Evolutionary conservation across 1,284 basidiomycete genomes (phyloP).

Genomic region (Ganoderma lucidum): DNA sequence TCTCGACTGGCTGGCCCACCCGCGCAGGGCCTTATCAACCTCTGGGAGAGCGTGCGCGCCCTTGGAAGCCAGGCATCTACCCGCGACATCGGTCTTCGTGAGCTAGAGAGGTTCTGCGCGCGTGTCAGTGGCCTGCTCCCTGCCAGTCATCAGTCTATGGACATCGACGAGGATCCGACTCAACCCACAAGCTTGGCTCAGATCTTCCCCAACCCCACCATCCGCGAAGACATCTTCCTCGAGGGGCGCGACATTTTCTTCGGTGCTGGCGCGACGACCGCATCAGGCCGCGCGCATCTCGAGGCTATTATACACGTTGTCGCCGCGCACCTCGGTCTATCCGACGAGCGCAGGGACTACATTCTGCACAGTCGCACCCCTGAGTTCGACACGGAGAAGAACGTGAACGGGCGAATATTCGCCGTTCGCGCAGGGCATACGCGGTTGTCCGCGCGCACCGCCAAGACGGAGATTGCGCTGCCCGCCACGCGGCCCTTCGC

Average conservation of each 20-base stretch:
- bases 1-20: conserved; percentile 61
- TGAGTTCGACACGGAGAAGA: conserved; percentile 72
- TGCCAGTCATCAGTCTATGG: conserved; percentile 52
- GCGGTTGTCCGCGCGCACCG: conserved; percentile 55
- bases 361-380: conserved; percentile 69
- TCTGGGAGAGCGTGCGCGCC: conserved; percentile 67
- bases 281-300: conserved; percentile 59
- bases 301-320: conserved; percentile 60
- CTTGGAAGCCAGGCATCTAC: conserved; percentile 60
- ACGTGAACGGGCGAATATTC: conserved; percentile 64
- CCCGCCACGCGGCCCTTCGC: conserved; percentile 76
- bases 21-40: conserved; percentile 57
- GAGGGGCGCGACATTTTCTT: conserved; percentile 96
- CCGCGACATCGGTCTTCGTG: conserved; percentile 79
- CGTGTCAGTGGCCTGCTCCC: conserved; percentile 76
- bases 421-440: conserved; percentile 68
- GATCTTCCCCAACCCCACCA: conserved; percentile 75
- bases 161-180: conserved; percentile 47
- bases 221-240: conserved; percentile 92
- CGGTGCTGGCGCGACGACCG: conserved; percentile 68
- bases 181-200: conserved; percentile 43
- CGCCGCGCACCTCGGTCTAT: conserved; percentile 73
- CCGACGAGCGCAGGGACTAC: conserved; percentile 64
- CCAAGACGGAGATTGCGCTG: conserved; percentile 46
- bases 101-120: conserved; percentile 89